Evolutionary conservation across 2,329 filamentous ascomycete species (phyloP), one percentile per base, ranked within the genome.

Genomic region (Aspergillus aculeatus): DNA sequence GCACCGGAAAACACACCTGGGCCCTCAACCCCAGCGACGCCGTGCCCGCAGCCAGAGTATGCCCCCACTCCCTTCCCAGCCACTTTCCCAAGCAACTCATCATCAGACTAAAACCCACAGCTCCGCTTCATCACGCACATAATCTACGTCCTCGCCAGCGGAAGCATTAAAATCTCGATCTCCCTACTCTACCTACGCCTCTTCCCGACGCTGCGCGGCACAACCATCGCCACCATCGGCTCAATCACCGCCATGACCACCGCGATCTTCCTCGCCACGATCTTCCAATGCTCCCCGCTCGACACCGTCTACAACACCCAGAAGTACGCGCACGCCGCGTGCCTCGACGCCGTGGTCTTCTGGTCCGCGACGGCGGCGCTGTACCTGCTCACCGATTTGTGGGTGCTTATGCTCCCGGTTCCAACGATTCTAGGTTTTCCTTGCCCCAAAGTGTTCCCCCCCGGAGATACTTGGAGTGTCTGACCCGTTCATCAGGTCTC

Each of bases 171-270:
- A 19, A 26, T 50, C 10, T 59, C 57, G 14, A 56, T 59, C 47
- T 54, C 31, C 21, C 48, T 59, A 4, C 32, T 59, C 5, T 59
- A 56, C 26, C 57, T 50, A 4, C 57, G 57, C 4, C 32, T 59
- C 31, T 59, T 59, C 35, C 57, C 57, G 9, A 59, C 54, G 21
- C 47, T 63, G 5, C 61, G 55, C 23, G 1, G 7, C 5, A n/a
- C 47, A 9, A 53, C 44, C n/a, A 48, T 56, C n/a, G 44, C 47
- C 19, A 63, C 61, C 21, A 58, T 63, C 21, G 49, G 35, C 10
- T 54, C 58, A 24, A 24, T 63, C 35, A 41, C n/a, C 16, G 51
- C 61, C 24, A 62, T 62, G 61, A 62, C 50, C 41, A 23, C 56
- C 24, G 61, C 58, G 19, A 31, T 63, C 23, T 58, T 61, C 12